phyloP scores from a whole-genome alignment of 352 stramenopile species.

The Globisporangium paroecandrum region DNA sequence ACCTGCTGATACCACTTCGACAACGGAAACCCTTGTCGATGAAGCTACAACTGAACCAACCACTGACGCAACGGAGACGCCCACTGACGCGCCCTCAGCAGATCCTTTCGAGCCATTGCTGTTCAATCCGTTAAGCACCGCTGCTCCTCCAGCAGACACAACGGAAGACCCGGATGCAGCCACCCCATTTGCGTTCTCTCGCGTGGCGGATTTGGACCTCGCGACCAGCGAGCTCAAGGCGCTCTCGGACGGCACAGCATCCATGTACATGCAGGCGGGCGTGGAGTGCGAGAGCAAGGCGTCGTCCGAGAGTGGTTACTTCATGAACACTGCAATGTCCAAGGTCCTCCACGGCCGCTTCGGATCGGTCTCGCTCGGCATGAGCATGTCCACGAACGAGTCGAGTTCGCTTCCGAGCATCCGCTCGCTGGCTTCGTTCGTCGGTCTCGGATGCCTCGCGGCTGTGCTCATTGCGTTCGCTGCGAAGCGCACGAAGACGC shows the following conservation, averaged over 20 bases:
- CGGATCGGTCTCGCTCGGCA: constrained; percentile 2
- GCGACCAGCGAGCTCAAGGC: not conserved
- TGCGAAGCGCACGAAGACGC: constrained; percentile 8
- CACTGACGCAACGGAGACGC: not conserved
- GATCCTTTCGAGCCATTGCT: not conserved
- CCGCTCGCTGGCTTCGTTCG: not conserved
- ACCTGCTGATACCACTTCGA: not conserved
- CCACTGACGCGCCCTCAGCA: not conserved
- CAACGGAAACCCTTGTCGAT: not conserved
- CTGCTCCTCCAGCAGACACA: not conserved
- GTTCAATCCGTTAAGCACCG: not conserved
- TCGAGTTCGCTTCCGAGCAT: not conserved
- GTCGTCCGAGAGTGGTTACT: constrained; percentile 5
- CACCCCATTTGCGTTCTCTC: not conserved
- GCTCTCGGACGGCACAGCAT: constrained; percentile 1
- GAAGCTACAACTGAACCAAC: not conserved
- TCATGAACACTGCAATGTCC: constrained; percentile 11
- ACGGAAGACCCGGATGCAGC: not conserved
- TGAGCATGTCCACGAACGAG: not conserved
- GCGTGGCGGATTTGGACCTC: not conserved
- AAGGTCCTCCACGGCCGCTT: constrained; percentile 9
- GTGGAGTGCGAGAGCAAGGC: constrained; percentile 5
- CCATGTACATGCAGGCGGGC: constrained; percentile 8
- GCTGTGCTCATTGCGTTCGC: constrained; percentile 1
- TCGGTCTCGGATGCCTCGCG: not conserved